These are phyloP conservation scores for Phlebopus sp. DNA, from an alignment of 1,284 basidiomycete genomes.

Conservation along the genomic window DNA sequence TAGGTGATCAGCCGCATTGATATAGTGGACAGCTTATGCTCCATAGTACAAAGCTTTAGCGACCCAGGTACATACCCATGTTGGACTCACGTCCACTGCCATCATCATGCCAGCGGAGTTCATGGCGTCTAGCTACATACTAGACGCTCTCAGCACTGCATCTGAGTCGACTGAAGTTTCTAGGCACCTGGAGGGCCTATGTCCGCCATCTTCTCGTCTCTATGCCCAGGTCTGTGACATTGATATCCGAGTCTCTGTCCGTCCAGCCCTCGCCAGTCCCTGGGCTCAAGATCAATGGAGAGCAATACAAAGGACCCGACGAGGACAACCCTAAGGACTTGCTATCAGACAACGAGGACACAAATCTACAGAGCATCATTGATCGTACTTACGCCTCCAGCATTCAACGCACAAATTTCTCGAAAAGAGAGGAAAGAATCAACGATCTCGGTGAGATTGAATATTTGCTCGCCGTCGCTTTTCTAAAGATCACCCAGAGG, in stretches of 20 bases:
- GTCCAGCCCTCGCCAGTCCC: background rate
- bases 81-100: too few species aligned
- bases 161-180: too few species aligned
- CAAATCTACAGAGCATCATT: background rate
- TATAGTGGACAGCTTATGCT: too few species aligned
- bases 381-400: background rate
- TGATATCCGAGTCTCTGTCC: background rate
- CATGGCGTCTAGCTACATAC: too few species aligned
- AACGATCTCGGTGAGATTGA: slow-evolving; percentile 1
- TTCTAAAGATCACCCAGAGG: background rate
- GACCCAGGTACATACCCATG: too few species aligned
- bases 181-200: background rate
- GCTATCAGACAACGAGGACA: background rate
- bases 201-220: too few species aligned
- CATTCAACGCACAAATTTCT: background rate
- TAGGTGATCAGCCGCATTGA: too few species aligned
- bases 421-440: background rate
- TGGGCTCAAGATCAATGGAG: background rate
- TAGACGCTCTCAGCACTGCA: background rate
- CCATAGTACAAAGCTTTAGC: too few species aligned
- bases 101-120: too few species aligned
- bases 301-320: background rate
- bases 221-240: too few species aligned
- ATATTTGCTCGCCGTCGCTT: background rate
- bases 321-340: background rate